A percentile compares a stretch with the other conserved stretches of the same genome.
These are phyloP conservation scores for Tetradesmus lagerheimii DNA, from an alignment of 139 green algal species.

Conservation along the genomic window DNA sequence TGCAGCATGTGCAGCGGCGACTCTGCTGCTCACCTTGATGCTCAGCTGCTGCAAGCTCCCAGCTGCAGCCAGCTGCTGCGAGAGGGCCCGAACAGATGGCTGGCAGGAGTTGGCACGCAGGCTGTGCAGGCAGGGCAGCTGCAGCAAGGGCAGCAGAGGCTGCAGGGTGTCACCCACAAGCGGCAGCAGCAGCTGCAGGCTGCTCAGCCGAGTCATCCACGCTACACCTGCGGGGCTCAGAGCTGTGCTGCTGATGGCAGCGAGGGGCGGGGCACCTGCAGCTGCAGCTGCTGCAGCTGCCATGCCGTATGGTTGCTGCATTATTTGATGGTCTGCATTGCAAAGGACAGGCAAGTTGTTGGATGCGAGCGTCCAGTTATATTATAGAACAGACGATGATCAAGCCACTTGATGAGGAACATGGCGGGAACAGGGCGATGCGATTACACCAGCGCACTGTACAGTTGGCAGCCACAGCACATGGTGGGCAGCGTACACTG, in stretches of 20 bases:
- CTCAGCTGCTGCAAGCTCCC: not conserved
- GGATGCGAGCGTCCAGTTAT: too few relatives aligned
- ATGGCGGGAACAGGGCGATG: too few relatives aligned
- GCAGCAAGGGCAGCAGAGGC: not conserved
- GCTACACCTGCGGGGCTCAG: not conserved
- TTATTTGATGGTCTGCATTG: not conserved
- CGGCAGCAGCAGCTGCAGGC: not conserved
- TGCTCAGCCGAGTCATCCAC: not conserved
- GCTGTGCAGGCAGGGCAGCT: not conserved
- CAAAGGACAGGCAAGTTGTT: too few relatives aligned
- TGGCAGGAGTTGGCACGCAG: not conserved
- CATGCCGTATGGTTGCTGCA: not conserved
- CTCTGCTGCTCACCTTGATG: not conserved
- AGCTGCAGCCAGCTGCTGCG: not conserved
- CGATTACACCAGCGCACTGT: too few relatives aligned
- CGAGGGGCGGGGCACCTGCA: not conserved
- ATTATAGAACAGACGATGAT: too few relatives aligned
- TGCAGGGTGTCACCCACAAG: not conserved
- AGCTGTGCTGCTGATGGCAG: not conserved
- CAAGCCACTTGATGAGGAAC: too few relatives aligned
- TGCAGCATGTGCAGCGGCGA: not conserved
- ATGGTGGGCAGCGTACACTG: too few relatives aligned
- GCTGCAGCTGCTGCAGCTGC: not conserved
- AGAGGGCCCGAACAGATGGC: not conserved
- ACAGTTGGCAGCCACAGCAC: too few relatives aligned